Evolutionary conservation across 1,139 yeast species (phyloP), one percentile per base, ranked within the genome.

Genomic region (Blastobotrys elegans): DNA sequence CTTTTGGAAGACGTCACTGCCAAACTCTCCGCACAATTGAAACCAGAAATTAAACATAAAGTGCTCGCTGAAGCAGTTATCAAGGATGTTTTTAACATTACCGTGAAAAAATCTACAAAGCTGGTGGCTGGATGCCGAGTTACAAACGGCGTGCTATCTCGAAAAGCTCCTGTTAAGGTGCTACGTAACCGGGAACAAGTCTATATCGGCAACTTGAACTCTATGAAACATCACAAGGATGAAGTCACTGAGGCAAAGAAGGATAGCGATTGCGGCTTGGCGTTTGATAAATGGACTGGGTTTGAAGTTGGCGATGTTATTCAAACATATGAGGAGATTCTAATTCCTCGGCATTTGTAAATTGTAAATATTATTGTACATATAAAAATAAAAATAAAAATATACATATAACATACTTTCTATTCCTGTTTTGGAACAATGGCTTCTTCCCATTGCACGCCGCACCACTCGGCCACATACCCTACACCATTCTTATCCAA

Each of bases 41-140:
- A 77, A 45, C 94, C 95, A 2, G 76, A 77, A 16, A 76, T 77
- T 51, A 92, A 88, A 56, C 73, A 77, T 31, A 84, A 84, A 61
- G 78, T 80, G 1, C 56, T 78, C 24, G 86, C 92, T 2, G 88
- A 82, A 50, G 84, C 82, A 0, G 80, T 78, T 7, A 70, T 92
- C 40, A 80, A 82, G 58, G 86, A 83, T 48, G 74, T 87, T 1
- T 90, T 92, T 66, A 76, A 75, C 33, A 83, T 90, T 51, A 75
- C 84, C 4, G 67, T 70, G 22, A 67, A 67, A 20, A 67, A 74
- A 52, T 17, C 44, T 2, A 71, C 73, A 52, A 78, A 77, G 56
- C 73, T 72, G 48, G 77, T 92, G 59, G 98, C 97, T 0, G 99
- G 99, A 4, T 86, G 95, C 61, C 82, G 84, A 61, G 89, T 92